phyloP scores from a whole-genome alignment of 2,329 filamentous ascomycete species.

The Colletotrichum sp. region DNA sequence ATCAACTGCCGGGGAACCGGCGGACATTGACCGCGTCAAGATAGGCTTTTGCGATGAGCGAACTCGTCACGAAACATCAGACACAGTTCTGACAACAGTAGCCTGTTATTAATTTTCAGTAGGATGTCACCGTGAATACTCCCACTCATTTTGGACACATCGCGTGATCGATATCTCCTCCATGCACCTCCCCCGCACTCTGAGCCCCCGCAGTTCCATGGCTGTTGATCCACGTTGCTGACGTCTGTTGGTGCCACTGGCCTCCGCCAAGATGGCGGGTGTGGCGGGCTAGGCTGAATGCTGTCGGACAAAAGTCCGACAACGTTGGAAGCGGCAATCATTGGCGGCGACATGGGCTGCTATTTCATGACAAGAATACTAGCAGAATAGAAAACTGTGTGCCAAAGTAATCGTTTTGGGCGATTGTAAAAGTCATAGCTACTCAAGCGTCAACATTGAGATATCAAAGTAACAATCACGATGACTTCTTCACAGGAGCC shows the following conservation, averaged over 20 bases:
- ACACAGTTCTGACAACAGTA: background rate
- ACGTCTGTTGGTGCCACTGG: background rate
- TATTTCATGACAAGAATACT: background rate
- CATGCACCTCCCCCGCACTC: background rate
- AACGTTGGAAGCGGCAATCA: background rate
- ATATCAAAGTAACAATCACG: background rate
- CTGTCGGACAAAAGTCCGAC: background rate
- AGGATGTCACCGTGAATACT: background rate
- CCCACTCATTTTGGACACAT: background rate
- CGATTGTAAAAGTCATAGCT: no score
- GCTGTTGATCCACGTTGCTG: background rate
- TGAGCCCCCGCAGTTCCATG: background rate
- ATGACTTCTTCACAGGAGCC: background rate
- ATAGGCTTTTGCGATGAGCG: background rate
- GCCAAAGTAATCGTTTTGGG: background rate
- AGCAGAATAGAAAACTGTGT: background rate
- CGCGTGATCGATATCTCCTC: background rate
- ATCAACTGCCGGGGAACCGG: background rate
- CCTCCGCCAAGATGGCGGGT: background rate
- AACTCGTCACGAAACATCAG: background rate
- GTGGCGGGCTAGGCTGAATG: background rate
- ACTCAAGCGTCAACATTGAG: accelerated
- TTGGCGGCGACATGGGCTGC: background rate
- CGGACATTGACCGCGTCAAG: background rate
- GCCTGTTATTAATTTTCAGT: background rate